Percentiles rank a stretch among this genome's conserved stretches.
Conservation (phyloP, 2,329 filamentous ascomycete species). For the Macrophomina pseudophaseolina region DNA sequence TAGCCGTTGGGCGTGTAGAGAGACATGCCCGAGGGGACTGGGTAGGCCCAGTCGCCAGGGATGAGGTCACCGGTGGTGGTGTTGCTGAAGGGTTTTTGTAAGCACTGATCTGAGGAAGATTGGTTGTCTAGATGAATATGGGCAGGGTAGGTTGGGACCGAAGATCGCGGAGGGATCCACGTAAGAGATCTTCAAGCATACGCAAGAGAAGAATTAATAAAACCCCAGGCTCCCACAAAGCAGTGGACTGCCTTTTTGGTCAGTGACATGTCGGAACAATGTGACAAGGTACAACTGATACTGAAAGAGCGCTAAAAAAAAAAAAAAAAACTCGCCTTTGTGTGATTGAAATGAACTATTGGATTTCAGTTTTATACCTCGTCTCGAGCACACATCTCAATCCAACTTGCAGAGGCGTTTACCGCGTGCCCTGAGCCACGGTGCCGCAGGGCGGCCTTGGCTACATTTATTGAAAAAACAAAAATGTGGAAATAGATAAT, state of each 20-base stretch:
- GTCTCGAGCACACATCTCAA: not conserved
- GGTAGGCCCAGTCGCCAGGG: slow-evolving; percentile 14
- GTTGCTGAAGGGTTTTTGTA: not conserved
- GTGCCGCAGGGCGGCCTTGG: no score
- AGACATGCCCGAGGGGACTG: slow-evolving; percentile 7
- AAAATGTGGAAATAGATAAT: not conserved
- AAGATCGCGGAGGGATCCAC: no score
- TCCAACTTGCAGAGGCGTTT: not conserved
- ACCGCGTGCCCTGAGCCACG: not conserved
- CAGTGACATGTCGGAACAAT: not conserved
- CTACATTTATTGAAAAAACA: not conserved
- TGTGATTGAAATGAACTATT: no score
- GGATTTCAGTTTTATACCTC: not conserved
- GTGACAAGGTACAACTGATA: not conserved
- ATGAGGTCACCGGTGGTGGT: slow-evolving; percentile 15
- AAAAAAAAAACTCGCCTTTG: no score
- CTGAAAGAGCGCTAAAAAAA: not conserved
- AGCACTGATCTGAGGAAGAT: no score
- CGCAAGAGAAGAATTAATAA: slow-evolving; percentile 10
- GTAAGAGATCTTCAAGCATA: no score
- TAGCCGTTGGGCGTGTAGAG: slow-evolving; percentile 22
- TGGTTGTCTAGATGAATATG: no score
- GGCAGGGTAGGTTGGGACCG: not conserved
- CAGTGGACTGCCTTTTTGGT: slow-evolving; percentile 3
- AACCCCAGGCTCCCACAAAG: slow-evolving; percentile 18